Base-by-base conservation (phyloP, 2,329 filamentous ascomycete species). In the Ceratocystis eucalypticola region DNA sequence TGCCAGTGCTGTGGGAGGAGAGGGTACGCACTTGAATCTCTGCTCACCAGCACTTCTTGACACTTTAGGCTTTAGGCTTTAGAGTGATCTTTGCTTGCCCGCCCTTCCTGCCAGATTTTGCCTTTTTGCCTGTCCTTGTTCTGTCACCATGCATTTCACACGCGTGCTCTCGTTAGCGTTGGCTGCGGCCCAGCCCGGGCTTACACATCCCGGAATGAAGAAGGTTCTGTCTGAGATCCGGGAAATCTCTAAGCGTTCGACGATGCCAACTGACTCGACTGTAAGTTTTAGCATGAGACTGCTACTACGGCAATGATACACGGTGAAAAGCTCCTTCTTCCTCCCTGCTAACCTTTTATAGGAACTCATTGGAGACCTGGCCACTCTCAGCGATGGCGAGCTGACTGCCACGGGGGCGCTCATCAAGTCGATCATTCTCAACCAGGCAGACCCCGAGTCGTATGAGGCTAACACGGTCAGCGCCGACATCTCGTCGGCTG, bases 281-380 rank as follows among this genome's bases (percentile, higher is more conserved):
- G 62, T 61, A 61, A 61, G 66, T 64, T 15, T 15, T 8, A 22
- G 53, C 22, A 17, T 12, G 46, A 20, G 1, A 3, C 37, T n/a
- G 6, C 30, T 2, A 3, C 30, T 2, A 6, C 15, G n/a, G 10
- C 10, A 41, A 15, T 41, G 25, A 45, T 8, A 25, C n/a, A 10
- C 10, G 12, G 25, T 15, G 41, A 64, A 20, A 30, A n/a, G 5
- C 2, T 41, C 37, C 37, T 12, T 28, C 10, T 12, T 41, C 37
- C 10, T 15, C 12, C 37, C 28, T 25, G 48, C 30, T 45, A 8
- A 30, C 45, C 30, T 2, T 6, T 8, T 17, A n/a, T 20, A 68
- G 67, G 71, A 72, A 53, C 70, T 76, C 37, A 70, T 80, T 10
- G 78, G 77, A 15, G 78, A 80, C 66, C 74, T 80, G 8, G 68